phyloP scores from a whole-genome alignment of 306 rosid species.

The Cicer bijugum region DNA sequence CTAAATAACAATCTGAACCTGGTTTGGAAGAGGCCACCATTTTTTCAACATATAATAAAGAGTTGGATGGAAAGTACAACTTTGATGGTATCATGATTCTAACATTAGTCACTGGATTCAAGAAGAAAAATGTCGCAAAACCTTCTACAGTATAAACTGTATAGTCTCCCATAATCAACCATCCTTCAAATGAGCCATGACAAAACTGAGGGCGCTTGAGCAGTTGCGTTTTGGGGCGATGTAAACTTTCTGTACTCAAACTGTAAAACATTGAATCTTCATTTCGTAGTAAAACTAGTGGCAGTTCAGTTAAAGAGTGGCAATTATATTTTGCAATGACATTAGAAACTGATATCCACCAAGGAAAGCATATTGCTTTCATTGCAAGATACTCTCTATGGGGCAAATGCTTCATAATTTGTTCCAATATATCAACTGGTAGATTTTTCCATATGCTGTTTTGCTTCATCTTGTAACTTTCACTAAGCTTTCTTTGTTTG shows the following conservation, averaged over 20 bases:
- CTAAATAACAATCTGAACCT: background rate
- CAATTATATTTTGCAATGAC: background rate
- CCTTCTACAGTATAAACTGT: background rate
- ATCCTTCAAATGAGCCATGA: background rate
- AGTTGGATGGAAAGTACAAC: slow-evolving; percentile 9
- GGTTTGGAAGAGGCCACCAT: slow-evolving; percentile 22
- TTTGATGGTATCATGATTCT: slow-evolving; percentile 5
- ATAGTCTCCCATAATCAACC: background rate
- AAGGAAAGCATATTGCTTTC: background rate
- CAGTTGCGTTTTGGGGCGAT: background rate
- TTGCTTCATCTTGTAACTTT: background rate
- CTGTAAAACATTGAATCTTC: background rate
- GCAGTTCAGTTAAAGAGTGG: background rate
- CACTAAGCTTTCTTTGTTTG: background rate
- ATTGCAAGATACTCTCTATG: background rate
- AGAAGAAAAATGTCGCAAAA: background rate
- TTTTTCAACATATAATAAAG: background rate
- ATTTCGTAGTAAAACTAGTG: background rate
- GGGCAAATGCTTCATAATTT: background rate
- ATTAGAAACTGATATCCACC: background rate
- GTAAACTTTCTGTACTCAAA: background rate
- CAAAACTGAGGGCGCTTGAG: background rate
- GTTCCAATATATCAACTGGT: background rate
- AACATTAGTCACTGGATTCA: slow-evolving; percentile 4
- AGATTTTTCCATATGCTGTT: background rate